These are phyloP conservation scores for Oryza longistaminata DNA, from an alignment of 176 grass and related monocot species.

Conservation along the genomic window DNA sequence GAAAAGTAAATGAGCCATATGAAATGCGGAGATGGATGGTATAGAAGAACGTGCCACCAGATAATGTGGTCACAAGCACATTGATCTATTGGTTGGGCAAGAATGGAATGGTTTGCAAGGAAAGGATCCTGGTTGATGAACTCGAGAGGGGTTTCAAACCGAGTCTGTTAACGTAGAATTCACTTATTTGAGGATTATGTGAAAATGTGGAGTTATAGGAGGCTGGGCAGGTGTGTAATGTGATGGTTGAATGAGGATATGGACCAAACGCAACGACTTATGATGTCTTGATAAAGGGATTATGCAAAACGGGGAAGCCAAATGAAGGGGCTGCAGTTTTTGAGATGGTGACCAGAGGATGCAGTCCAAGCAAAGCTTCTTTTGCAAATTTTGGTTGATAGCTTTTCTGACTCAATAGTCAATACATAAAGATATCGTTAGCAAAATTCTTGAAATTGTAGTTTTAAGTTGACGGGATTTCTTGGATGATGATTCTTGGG, in stretches of 20 bases:
- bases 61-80: slow-evolving; percentile 52
- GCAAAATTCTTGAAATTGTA: slow-evolving; percentile 41
- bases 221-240: slow-evolving; percentile 42
- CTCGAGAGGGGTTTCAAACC: slow-evolving; percentile 54
- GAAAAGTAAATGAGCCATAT: slow-evolving; percentile 56
- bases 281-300: slow-evolving; percentile 51
- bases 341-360: too few relatives aligned
- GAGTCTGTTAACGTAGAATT: slow-evolving; percentile 63
- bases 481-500: slow-evolving; percentile 49
- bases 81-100: slow-evolving; percentile 79
- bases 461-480: slow-evolving; percentile 20
- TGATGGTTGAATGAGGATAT: slow-evolving; percentile 63
- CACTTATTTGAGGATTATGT: slow-evolving; percentile 61
- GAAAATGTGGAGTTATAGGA: slow-evolving; percentile 63
- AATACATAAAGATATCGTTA: slow-evolving; percentile 30
- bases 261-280: slow-evolving; percentile 48
- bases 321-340: slow-evolving; percentile 42
- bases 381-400: slow-evolving; percentile 50
- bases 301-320: slow-evolving; percentile 50
- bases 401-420: slow-evolving; percentile 39
- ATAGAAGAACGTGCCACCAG: slow-evolving; percentile 40
- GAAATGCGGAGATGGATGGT: slow-evolving; percentile 58
- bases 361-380: background rate
- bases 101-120: slow-evolving; percentile 57
- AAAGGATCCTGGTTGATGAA: slow-evolving; percentile 62